Evolutionary conservation across 257 asterid species (phyloP).

Genomic region (Anisodus acutangulus): DNA sequence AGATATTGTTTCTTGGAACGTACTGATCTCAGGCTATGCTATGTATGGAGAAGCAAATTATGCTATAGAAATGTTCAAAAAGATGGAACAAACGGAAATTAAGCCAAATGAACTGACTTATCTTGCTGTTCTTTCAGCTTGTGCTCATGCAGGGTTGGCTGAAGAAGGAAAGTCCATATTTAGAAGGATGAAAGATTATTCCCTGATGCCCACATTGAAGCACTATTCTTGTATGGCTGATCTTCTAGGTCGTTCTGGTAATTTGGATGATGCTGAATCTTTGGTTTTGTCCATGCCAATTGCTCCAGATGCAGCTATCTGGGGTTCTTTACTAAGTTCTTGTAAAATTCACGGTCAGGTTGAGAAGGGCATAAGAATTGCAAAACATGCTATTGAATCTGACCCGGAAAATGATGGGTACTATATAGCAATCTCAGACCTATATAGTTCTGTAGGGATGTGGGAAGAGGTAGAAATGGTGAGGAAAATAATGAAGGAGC

Average conservation of each 20-base stretch:
- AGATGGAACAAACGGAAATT: constrained; percentile 56
- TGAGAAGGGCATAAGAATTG: constrained; percentile 69
- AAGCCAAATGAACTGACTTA: constrained; percentile 67
- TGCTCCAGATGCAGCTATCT: constrained; percentile 67
- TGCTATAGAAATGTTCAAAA: constrained; percentile 59
- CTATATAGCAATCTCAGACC: constrained; percentile 60
- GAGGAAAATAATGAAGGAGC: constrained; percentile 59
- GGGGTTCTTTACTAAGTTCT: constrained; percentile 78
- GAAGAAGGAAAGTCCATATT: constrained; percentile 64
- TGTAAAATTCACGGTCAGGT: constrained; percentile 65
- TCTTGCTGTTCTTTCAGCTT: constrained; percentile 74
- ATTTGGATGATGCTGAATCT: constrained; percentile 66
- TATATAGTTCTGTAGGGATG: constrained; percentile 67
- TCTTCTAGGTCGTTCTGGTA: constrained; percentile 68
- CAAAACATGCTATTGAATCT: constrained; percentile 72
- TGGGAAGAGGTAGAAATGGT: constrained; percentile 71
- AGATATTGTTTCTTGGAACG: constrained; percentile 64
- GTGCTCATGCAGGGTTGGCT: constrained; percentile 75
- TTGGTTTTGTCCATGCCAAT: constrained; percentile 69
- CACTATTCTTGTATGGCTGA: constrained; percentile 84
- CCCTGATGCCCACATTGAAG: constrained; percentile 60
- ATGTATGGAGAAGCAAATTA: constrained; percentile 67
- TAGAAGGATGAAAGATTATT: constrained; percentile 53
- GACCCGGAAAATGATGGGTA: constrained; percentile 87
- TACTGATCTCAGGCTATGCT: constrained; percentile 78